Evolutionary conservation across 257 asterid genomes (phyloP), one percentile per base, ranked within the genome.

Genomic region (Solanum tarijense): DNA sequence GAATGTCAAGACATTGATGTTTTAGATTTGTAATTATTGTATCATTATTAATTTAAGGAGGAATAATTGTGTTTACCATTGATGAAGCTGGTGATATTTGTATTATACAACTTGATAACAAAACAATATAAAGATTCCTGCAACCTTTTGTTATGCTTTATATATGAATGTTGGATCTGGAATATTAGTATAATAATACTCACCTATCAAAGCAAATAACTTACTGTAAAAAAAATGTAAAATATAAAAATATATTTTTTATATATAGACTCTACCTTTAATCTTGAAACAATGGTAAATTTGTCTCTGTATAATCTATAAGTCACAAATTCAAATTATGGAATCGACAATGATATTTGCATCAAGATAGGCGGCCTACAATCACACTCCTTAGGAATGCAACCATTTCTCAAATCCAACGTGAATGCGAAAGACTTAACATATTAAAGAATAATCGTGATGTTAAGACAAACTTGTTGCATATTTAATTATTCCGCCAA

Each of bases 401-500:
- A 55, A 55, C 25, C 65, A 20, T 55, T 52, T 52, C 62, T 52
- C 62, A 52, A 52, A 52, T 52, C 23, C 62, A 52, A 6, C 20
- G 23, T 16, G 4, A 52, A 16, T 52, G 62, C 62, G 9, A 2
- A 52, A 55, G 23, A 7, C 25, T 55, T 55, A 0, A 0, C 11
- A 20, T 6, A 55, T 20, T 55, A 0, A 55, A 55, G 11, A 55
- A 55, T 55, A 55, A 20, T 55, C 2, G 25, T 20, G 65, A 16
- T 6, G 62, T 16, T 31, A 34, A 3, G 10, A 31, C 1, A 31
- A 71, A 71, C 78, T 71, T 71, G 12, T 72, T 2, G 8, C 12
- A 9, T 32, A 1, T 2, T 18, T 9, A 18, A 32, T 27, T 72
- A 32, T 34, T 2, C 18, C 4, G 1, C 0, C 6, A 16, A 0